These are phyloP conservation scores for Populus euphratica DNA, from an alignment of 345 rosid species.

Conservation along the genomic window DNA sequence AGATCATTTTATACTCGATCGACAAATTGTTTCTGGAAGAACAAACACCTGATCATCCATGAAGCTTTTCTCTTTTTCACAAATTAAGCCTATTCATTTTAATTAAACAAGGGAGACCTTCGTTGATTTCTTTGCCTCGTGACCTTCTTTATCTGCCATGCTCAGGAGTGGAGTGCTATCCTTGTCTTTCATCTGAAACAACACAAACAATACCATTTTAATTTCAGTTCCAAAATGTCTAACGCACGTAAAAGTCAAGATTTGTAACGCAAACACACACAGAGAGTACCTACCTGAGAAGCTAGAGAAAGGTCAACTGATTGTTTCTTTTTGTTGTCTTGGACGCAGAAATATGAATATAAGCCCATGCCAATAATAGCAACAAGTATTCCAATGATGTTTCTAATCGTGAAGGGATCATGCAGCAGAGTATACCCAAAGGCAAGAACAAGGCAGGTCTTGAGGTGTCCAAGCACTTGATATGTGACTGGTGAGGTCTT, in stretches of 20 bases:
- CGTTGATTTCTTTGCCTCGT: slow-evolving; percentile 61
- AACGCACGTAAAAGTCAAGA: neutral
- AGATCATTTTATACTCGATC: slow-evolving; percentile 18
- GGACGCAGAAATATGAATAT: slow-evolving; percentile 82
- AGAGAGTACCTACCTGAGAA: slow-evolving; percentile 46
- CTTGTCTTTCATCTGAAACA: slow-evolving; percentile 68
- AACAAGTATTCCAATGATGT: slow-evolving; percentile 73
- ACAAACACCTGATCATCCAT: slow-evolving; percentile 1
- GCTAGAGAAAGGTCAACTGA: slow-evolving; percentile 45
- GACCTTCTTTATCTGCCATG: slow-evolving; percentile 60
- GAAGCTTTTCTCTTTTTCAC: neutral
- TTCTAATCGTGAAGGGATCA: slow-evolving; percentile 84
- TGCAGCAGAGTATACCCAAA: slow-evolving; percentile 86
- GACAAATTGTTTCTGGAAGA: neutral
- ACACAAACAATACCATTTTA: neutral
- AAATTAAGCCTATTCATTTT: neutral
- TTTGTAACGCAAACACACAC: neutral
- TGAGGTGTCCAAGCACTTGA: slow-evolving; percentile 96
- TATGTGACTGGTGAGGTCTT: slow-evolving; percentile 97
- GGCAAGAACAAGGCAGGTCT: slow-evolving; percentile 86
- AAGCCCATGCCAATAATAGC: slow-evolving; percentile 91
- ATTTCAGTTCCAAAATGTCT: neutral
- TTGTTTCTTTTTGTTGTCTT: slow-evolving; percentile 74
- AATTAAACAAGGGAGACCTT: slow-evolving; percentile 63
- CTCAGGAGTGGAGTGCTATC: slow-evolving; percentile 62